Conservation (phyloP, 2,329 filamentous ascomycete species). For the Colletotrichum gigasporum region DNA sequence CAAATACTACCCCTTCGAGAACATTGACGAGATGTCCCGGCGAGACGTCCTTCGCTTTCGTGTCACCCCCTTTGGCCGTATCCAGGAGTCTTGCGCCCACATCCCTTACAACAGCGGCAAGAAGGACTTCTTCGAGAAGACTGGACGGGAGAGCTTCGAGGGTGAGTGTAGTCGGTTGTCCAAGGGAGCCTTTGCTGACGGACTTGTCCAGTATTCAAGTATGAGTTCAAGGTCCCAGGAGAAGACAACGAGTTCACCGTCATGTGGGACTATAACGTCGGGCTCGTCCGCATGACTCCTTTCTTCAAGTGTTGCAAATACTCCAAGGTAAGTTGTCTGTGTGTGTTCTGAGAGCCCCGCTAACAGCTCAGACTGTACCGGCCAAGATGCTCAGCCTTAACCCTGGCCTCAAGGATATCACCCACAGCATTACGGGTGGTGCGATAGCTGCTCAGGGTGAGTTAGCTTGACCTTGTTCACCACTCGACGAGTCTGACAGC, state of each 20-base stretch:
- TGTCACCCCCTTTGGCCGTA: slow-evolving; percentile 72
- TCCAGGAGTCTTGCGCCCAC: slow-evolving; percentile 71
- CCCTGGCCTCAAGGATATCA: slow-evolving; percentile 85
- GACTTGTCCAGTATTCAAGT: slow-evolving; percentile 76
- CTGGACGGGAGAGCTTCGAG: slow-evolving; percentile 87
- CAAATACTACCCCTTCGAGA: slow-evolving; percentile 79
- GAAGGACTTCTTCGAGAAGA: slow-evolving; percentile 87
- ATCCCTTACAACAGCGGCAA: slow-evolving; percentile 97
- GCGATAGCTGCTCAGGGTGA: slow-evolving; percentile 89
- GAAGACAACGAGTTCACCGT: slow-evolving; percentile 76
- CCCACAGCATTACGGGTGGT: slow-evolving; percentile 93
- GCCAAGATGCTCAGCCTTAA: slow-evolving; percentile 84
- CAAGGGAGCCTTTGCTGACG: slow-evolving; percentile 6
- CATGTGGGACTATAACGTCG: slow-evolving; percentile 98
- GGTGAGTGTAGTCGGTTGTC: slow-evolving; percentile 59
- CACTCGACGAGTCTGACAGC: not conserved
- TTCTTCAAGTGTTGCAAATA: slow-evolving; percentile 93
- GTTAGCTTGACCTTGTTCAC: slow-evolving; percentile 35
- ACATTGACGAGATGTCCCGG: slow-evolving; percentile 64
- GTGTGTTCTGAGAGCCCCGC: not conserved
- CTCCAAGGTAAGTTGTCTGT: slow-evolving; percentile 69
- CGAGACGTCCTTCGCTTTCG: slow-evolving; percentile 70
- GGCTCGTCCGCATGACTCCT: slow-evolving; percentile 91
- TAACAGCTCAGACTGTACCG: slow-evolving; percentile 76
- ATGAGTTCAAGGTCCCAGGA: slow-evolving; percentile 78